These are phyloP conservation scores for Solanum appendiculatum DNA, from an alignment of 257 asterid species.

Conservation along the genomic window DNA sequence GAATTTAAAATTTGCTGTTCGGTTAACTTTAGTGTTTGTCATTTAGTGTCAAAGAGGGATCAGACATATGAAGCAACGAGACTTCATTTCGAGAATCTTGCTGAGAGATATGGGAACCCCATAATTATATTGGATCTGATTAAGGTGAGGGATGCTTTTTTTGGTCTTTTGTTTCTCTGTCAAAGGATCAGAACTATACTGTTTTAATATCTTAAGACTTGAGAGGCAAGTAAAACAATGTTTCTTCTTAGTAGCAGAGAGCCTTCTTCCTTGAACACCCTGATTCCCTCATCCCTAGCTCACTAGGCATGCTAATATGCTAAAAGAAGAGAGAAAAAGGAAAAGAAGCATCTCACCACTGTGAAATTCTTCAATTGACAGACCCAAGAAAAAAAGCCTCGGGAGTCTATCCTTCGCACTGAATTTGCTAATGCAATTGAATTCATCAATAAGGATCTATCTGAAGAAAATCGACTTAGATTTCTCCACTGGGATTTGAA, in stretches of 20 bases:
- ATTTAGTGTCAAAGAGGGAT: conserved; percentile 85
- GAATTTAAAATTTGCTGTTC: neutral
- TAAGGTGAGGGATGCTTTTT: conserved; percentile 45
- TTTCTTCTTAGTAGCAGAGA: neutral
- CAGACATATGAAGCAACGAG: conserved; percentile 82
- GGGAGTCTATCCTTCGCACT: conserved; percentile 86
- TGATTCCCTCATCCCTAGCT: neutral
- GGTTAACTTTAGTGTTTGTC: conserved; percentile 8
- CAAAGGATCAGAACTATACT: neutral
- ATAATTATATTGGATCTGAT: conserved; percentile 85
- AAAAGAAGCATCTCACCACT: neutral
- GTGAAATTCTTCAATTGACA: conserved; percentile 24
- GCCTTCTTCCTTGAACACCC: neutral
- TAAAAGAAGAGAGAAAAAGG: neutral
- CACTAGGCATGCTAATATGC: neutral
- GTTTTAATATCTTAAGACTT: neutral
- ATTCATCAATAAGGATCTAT: conserved; percentile 61
- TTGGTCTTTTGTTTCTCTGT: neutral
- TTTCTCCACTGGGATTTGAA: conserved; percentile 96
- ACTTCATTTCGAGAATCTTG: conserved; percentile 86
- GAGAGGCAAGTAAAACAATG: neutral
- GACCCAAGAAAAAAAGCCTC: conserved; percentile 90
- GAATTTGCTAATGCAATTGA: conserved; percentile 92
- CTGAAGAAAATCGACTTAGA: conserved; percentile 79
- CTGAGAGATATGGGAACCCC: conserved; percentile 86